Evolutionary conservation across 495 filamentous ascomycete genomes (phyloP), one percentile per base, ranked within the genome.

Genomic region (Echria macrotheca): DNA sequence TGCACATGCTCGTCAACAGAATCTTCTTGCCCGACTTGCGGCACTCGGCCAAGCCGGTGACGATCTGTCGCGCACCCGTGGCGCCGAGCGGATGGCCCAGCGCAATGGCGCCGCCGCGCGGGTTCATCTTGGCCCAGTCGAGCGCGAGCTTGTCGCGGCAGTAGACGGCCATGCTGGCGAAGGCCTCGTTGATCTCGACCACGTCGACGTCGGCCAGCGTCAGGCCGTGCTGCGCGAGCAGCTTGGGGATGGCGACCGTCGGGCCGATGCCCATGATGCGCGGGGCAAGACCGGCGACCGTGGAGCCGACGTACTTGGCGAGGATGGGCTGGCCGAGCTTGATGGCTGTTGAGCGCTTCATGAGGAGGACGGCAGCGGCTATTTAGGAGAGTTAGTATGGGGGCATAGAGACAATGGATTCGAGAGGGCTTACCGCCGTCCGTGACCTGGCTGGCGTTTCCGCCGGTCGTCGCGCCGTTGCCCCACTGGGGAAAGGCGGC

Each of bases 201-300:
- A 98, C 76, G 56, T 98, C 93, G 51, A 89, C 77, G 50, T 98
- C 91, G 38, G 83, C 72, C 44, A 94, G 74, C n/a, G 72, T 75
- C 53, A 98, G 64, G 62, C 82, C 79, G 80, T 83, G 84, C 73
- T 95, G 84, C 62, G 67, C 69, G 38, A 98, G 74, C 28, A 98
- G 77, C 78, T 98, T 98, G 54, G 93, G 93, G 58, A 98, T 95
- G 36, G 89, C 93, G 44, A 94, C 78, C 11, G 89, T 85, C 21
- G 93, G 93, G 23, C 93, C 93, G 54, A 98, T 96, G 47, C 93
- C 93, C 93, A 98, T 98, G 64, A 98, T 86, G 42, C 91, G 77
- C 1, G 93, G 91, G 0, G 91, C 80, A 2, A 96, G 79, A 54
- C 93, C 93, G 37, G 88, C 86, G 29, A 95, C 85, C 8, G 91